phyloP scores from a whole-genome alignment of 2,329 filamentous ascomycete species.

The Neospermospora avenae region DNA sequence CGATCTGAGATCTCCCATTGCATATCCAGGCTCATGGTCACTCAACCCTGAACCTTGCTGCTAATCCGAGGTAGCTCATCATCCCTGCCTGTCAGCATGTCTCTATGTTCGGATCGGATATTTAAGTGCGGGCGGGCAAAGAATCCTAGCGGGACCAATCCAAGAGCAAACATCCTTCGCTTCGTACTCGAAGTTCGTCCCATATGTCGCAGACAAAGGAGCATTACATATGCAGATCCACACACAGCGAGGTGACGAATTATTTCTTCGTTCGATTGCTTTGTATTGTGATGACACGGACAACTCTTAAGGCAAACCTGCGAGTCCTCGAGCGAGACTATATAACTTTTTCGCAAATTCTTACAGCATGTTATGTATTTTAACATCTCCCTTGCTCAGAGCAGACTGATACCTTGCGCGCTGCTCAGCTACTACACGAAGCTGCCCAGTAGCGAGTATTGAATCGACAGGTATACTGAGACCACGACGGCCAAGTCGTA shows the following conservation, averaged over 20 bases:
- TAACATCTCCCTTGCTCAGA: background rate
- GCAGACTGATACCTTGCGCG: background rate
- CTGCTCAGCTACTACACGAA: too few species aligned
- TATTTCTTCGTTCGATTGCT: background rate
- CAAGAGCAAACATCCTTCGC: too few species aligned
- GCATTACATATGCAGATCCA: background rate
- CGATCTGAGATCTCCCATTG: constrained; percentile 1
- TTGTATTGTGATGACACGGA: background rate
- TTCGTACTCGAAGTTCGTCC: background rate
- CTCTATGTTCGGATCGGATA: too few species aligned
- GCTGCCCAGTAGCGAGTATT: too few species aligned
- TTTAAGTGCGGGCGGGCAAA: too few species aligned
- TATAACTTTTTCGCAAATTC: background rate
- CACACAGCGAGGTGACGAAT: too few species aligned
- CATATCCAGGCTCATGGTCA: background rate
- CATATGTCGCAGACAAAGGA: too few species aligned
- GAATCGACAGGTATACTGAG: too few species aligned
- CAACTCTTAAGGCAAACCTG: background rate
- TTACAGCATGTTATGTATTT: background rate
- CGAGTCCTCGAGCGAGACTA: background rate
- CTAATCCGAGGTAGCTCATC: background rate
- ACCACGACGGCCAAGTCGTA: too few species aligned
- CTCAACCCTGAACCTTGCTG: background rate
- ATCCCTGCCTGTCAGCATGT: background rate
- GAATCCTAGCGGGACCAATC: too few species aligned